Conservation (phyloP, 306 rosid species). For the Spatholobus suberectus region DNA sequence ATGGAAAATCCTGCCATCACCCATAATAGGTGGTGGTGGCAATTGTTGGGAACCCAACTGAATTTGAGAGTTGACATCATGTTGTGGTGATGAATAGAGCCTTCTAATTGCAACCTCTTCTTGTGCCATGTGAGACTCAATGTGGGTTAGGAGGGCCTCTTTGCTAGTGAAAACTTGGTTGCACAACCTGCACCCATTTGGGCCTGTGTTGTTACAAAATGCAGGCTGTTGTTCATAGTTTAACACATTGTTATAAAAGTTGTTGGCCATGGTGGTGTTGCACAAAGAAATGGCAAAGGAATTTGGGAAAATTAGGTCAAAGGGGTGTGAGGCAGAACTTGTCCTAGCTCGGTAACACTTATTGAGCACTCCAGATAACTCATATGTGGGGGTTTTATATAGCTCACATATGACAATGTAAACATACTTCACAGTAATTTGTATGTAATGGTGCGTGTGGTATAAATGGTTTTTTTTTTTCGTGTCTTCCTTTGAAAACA, state of each 20-base stretch:
- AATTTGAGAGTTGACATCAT: not conserved
- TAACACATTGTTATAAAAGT: not conserved
- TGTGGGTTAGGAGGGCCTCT: conserved; percentile 60
- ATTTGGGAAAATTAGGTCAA: not conserved
- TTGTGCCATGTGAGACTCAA: conserved; percentile 59
- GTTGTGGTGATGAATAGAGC: conserved; percentile 18
- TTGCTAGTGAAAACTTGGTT: conserved; percentile 42
- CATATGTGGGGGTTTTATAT: conserved; percentile 26
- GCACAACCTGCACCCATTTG: conserved; percentile 62
- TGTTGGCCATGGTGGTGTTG: conserved; percentile 35
- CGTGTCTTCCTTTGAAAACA: not conserved
- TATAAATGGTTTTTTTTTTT: not conserved
- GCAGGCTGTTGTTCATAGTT: not conserved
- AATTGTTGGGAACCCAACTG: not conserved
- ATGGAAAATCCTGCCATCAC: not conserved
- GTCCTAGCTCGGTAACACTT: not conserved
- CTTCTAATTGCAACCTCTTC: conserved; percentile 47
- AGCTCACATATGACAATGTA: not conserved
- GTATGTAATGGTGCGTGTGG: not conserved
- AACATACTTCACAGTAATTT: not conserved
- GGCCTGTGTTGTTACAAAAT: not conserved
- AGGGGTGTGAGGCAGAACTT: not conserved
- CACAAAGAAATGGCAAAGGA: not conserved
- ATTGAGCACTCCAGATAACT: not conserved
- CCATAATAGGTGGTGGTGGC: not conserved